Evolutionary conservation across 1,284 basidiomycete species (phyloP), one percentile per base, ranked within the genome.

Genomic region (Puccinia hordei): DNA sequence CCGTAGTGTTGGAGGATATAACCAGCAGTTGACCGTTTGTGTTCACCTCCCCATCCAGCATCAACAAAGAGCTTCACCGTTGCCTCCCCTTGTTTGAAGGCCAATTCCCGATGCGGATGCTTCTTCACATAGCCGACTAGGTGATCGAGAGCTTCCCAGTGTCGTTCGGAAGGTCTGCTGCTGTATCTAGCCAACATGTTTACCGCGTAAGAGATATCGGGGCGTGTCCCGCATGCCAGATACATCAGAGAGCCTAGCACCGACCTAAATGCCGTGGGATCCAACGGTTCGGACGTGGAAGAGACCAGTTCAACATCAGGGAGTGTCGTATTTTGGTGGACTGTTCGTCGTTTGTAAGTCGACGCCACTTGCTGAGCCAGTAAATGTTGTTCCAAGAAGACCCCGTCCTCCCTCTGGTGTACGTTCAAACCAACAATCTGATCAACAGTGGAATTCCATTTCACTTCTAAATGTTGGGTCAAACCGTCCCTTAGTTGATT

Each of bases 391-490:
- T 69, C 17, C 1, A 69, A 22, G 12, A 24, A 10, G 27, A 69
- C 24, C 5, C 9, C 2, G 1, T 15, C 27, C 2, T 8, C 1
- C 9, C 30, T 15, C 51, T 73, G 35, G 24, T 33, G 13, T 9
- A 77, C 66, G 8, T 61, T 61, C 8, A 75, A 8, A 4, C 73
- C 55, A 0, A 75, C 73, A 49, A 75, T 65, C 17, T 75, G 35
- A 12, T 61, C 30, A 2, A 75, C 55, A 15, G 19, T 30, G n/a
- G 38, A 9, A 2, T 65, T 15, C 73, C 73, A n/a, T 63, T 63
- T 44, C 22, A 75, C 22, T 27, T 63, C 44, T 2, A 75, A 24
- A 27, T 41, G 27, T 27, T 61, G 10, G 19, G 2, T 49, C 17
- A 75, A 24, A 5, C 24, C 2, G 13, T 1, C 0, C 22, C n/a